phyloP scores from a whole-genome alignment of 768 basidiomycete species.

The Saitozyma podzolica region DNA sequence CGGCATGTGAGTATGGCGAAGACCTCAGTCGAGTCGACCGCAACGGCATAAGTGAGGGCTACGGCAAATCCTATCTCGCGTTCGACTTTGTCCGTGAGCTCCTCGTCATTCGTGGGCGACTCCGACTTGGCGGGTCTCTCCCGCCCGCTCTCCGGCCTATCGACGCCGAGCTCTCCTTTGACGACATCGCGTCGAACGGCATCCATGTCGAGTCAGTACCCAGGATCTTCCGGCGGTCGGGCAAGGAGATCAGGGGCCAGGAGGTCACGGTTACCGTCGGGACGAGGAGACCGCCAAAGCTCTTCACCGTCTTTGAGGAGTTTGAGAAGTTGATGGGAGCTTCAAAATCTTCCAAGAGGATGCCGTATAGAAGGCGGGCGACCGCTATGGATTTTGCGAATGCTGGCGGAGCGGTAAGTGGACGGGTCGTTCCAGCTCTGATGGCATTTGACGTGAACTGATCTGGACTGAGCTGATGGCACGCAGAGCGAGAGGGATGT shows the following conservation, averaged over 20 bases:
- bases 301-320: slow-evolving; percentile 33
- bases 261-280: slow-evolving; percentile 41
- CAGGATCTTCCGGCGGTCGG: neutral
- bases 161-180: slow-evolving; percentile 43
- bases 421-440: too few relatives aligned
- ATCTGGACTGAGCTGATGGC: neutral
- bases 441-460: slow-evolving; percentile 1
- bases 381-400: slow-evolving; percentile 45
- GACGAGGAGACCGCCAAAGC: slow-evolving; percentile 41
- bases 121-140: slow-evolving; percentile 16
- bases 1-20: slow-evolving; percentile 15
- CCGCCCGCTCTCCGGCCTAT: slow-evolving; percentile 37
- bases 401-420: slow-evolving; percentile 21
- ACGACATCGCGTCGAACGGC: slow-evolving; percentile 43
- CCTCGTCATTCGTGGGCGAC: slow-evolving; percentile 27
- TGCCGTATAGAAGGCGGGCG: slow-evolving; percentile 28
- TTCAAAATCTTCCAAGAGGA: neutral
- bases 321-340: slow-evolving; percentile 10
- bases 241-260: neutral
- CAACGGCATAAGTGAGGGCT: neutral
- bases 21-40: slow-evolving; percentile 1
- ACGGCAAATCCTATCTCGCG: slow-evolving; percentile 32
- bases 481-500: slow-evolving; percentile 32
- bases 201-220: slow-evolving; percentile 17
- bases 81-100: slow-evolving; percentile 39